phyloP scores from a whole-genome alignment of 352 stramenopile genomes.

The Pythium volutum region DNA sequence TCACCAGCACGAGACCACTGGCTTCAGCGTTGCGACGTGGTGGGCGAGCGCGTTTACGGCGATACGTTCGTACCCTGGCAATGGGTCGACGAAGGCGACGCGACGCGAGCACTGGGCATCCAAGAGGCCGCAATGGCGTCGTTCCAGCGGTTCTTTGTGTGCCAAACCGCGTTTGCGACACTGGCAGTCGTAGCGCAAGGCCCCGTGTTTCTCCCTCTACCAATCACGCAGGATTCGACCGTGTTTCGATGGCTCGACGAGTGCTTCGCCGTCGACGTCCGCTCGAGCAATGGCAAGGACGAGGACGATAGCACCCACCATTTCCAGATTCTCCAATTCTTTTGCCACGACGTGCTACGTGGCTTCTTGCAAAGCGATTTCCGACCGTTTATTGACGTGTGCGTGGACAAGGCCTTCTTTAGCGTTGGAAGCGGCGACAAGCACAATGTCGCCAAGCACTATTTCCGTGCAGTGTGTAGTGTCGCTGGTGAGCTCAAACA shows the following conservation, averaged over 20 bases:
- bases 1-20: slow-evolving; percentile 33
- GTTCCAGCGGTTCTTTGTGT: slow-evolving; percentile 35
- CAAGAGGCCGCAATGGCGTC: slow-evolving; percentile 27
- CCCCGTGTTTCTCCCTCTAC: slow-evolving; percentile 18
- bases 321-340: slow-evolving; percentile 40
- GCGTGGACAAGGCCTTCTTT: slow-evolving; percentile 43
- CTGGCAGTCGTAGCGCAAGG: slow-evolving; percentile 18
- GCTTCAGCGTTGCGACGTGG: slow-evolving; percentile 46
- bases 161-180: slow-evolving; percentile 29
- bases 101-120: slow-evolving; percentile 26
- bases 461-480: slow-evolving; percentile 30
- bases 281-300: neutral
- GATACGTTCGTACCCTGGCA: slow-evolving; percentile 35
- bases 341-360: slow-evolving; percentile 34
- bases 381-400: slow-evolving; percentile 26
- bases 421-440: slow-evolving; percentile 26
- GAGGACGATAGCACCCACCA: slow-evolving; percentile 22
- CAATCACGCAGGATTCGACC: slow-evolving; percentile 15
- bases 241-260: slow-evolving; percentile 56
- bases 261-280: slow-evolving; percentile 44
- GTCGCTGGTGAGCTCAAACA: slow-evolving; percentile 10
- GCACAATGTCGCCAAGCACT: slow-evolving; percentile 39
- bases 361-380: slow-evolving; percentile 37
- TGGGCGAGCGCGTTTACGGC: slow-evolving; percentile 25
- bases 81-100: slow-evolving; percentile 43